Conservation (phyloP, 495 filamentous ascomycete genomes). For the Penicillium maclennaniae region DNA sequence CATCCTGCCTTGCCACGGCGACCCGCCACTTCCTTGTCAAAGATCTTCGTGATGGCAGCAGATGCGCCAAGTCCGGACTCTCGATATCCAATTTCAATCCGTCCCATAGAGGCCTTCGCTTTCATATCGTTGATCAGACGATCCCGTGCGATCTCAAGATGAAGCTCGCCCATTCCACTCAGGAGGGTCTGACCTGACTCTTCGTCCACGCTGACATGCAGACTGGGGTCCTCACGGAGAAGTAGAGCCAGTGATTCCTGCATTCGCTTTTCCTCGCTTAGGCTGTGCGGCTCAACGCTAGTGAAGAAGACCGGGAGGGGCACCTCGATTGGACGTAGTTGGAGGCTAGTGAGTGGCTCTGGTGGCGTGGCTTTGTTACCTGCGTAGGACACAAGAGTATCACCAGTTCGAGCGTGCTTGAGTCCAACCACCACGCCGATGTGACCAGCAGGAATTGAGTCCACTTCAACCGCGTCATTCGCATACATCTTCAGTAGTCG, state of each 20-base stretch:
- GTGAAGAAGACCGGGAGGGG: conserved; percentile 96
- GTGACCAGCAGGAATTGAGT: conserved; percentile 74
- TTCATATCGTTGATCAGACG: conserved; percentile 85
- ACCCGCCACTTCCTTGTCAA: conserved; percentile 76
- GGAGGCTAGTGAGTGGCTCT: conserved; percentile 66
- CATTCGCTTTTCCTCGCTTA: conserved; percentile 72
- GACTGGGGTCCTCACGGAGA: conserved; percentile 87
- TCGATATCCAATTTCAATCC: conserved; percentile 91
- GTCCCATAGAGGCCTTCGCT: conserved; percentile 83
- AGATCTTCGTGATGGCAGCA: conserved; percentile 52
- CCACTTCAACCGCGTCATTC: conserved; percentile 79
- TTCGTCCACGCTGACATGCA: conserved; percentile 80
- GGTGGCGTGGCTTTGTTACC: conserved; percentile 59
- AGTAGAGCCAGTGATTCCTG: conserved; percentile 71
- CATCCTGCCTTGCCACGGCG: conserved; percentile 75
- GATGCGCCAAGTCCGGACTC: conserved; percentile 64
- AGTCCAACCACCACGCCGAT: conserved; percentile 95
- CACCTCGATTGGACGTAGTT: conserved; percentile 82
- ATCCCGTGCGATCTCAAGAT: conserved; percentile 91
- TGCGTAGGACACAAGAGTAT: conserved; percentile 77
- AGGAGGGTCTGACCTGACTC: conserved; percentile 92
- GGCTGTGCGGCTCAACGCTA: conserved; percentile 78
- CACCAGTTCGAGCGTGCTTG: conserved; percentile 85
- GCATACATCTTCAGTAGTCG: conserved; percentile 90
- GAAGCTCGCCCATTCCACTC: conserved; percentile 96